Percentiles rank a stretch among this genome's conserved stretches.
Evolutionary conservation across 2,329 filamentous ascomycete genomes (phyloP).

Genomic region (Phialocephala subalpina): DNA sequence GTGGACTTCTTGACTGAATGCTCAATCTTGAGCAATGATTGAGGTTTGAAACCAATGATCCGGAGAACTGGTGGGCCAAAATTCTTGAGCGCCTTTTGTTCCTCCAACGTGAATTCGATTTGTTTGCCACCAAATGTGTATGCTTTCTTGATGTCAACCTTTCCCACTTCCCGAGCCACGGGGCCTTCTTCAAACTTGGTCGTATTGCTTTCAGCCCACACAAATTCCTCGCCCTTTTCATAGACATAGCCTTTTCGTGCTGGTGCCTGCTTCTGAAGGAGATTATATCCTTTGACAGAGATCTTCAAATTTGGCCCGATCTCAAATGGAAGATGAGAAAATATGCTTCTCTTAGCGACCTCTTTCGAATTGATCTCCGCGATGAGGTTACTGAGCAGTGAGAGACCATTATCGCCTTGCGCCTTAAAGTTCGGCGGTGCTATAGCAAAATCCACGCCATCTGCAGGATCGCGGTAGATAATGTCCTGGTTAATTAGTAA

Average conservation of each 20-base stretch:
- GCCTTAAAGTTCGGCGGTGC: slow-evolving; percentile 64
- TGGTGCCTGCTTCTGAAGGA: slow-evolving; percentile 84
- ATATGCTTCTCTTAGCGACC: slow-evolving; percentile 83
- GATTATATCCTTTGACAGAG: slow-evolving; percentile 90
- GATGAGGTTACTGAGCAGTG: slow-evolving; percentile 79
- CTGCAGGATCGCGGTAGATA: slow-evolving; percentile 79
- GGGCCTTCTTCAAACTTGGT: slow-evolving; percentile 80
- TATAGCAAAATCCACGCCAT: slow-evolving; percentile 71
- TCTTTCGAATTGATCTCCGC: slow-evolving; percentile 93
- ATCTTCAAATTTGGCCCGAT: slow-evolving; percentile 86
- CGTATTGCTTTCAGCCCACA: slow-evolving; percentile 80
- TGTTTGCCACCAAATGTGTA: slow-evolving; percentile 96
- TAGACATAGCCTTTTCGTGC: slow-evolving; percentile 88
- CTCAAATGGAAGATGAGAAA: slow-evolving; percentile 87
- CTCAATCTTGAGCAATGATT: slow-evolving; percentile 79
- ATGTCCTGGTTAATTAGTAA: slow-evolving; percentile 71
- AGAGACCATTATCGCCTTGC: slow-evolving; percentile 77
- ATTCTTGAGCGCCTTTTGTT: slow-evolving; percentile 78
- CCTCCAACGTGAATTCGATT: slow-evolving; percentile 84
- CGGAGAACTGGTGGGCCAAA: slow-evolving; percentile 86
- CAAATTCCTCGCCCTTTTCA: slow-evolving; percentile 83
- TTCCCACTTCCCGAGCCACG: slow-evolving; percentile 70
- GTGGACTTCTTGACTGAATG: slow-evolving; percentile 85
- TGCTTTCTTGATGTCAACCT: slow-evolving; percentile 84
- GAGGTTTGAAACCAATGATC: slow-evolving; percentile 92